These are phyloP conservation scores for Schwanniomyces polymorphus DNA, from an alignment of 805 yeast species.

Conservation along the genomic window DNA sequence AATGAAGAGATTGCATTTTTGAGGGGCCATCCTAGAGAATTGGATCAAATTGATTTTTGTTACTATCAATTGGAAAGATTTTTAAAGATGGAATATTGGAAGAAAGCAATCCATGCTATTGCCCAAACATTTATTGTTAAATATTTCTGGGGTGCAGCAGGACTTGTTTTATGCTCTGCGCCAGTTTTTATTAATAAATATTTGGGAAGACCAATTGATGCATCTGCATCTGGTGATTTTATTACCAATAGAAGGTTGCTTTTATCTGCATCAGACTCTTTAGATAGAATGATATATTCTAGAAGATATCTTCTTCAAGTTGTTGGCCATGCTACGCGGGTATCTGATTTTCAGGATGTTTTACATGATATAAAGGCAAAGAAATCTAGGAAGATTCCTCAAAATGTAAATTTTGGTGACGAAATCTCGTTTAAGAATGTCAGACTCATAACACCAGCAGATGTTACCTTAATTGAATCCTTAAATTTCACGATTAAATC, in stretches of 20 bases:
- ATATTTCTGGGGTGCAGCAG: conserved; percentile 96
- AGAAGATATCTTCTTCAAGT: conserved; percentile 83
- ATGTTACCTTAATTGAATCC: conserved; percentile 66
- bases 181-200: conserved; percentile 75
- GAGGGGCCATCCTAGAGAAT: conserved; percentile 78
- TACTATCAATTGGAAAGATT: conserved; percentile 82
- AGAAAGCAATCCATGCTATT: conserved; percentile 76
- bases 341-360: conserved; percentile 65
- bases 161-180: conserved; percentile 80
- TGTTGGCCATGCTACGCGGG: conserved; percentile 77
- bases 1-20: conserved; percentile 87
- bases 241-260: conserved; percentile 85
- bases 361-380: conserved; percentile 48
- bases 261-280: conserved; percentile 80
- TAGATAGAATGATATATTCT: conserved; percentile 82
- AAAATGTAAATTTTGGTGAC: conserved; percentile 38
- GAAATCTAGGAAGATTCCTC: conserved; percentile 6
- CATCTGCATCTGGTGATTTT: conserved; percentile 71
- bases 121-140: conserved; percentile 87
- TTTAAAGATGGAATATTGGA: conserved; percentile 70
- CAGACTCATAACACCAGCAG: conserved; percentile 83
- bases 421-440: conserved; percentile 72
- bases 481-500: conserved; percentile 71
- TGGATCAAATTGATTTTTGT: conserved; percentile 71
- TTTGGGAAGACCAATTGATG: conserved; percentile 42